Percentiles rank a stretch among this genome's conserved stretches.
These are phyloP conservation scores for Cardiosporidium cionae DNA, from an alignment of 169 alveolate genomes.

Conservation along the genomic window DNA sequence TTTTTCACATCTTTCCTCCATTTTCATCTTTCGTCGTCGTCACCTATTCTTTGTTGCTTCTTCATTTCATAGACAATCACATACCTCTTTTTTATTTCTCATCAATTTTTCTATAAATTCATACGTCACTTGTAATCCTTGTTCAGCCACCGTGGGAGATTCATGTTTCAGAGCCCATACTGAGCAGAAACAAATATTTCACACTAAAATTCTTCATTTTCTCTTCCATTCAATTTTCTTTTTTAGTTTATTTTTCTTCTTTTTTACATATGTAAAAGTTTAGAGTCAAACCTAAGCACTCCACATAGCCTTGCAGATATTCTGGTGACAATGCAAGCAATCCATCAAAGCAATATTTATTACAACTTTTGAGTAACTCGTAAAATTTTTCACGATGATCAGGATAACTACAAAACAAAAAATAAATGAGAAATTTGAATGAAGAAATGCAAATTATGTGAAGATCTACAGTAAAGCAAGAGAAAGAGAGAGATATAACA, in stretches of 20 bases:
- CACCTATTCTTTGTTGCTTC: too few relatives aligned
- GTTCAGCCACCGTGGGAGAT: conserved; percentile 60
- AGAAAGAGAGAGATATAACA: too few relatives aligned
- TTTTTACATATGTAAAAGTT: too few relatives aligned
- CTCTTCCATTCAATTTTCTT: too few relatives aligned
- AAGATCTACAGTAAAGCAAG: too few relatives aligned
- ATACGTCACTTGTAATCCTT: conserved; percentile 53
- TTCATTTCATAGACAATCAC: conserved; percentile 20
- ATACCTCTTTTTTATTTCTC: conserved; percentile 33
- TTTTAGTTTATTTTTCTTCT: too few relatives aligned
- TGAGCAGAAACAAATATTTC: not conserved
- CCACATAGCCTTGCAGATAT: conserved; percentile 50
- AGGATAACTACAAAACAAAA: conserved; percentile 42
- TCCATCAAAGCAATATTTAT: conserved; percentile 40
- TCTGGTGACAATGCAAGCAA: conserved; percentile 47
- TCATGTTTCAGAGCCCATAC: conserved; percentile 68
- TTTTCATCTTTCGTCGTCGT: too few relatives aligned
- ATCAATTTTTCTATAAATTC: conserved; percentile 36
- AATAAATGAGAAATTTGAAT: not conserved
- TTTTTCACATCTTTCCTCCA: too few relatives aligned
- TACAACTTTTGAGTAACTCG: conserved; percentile 47
- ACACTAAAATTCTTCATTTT: too few relatives aligned
- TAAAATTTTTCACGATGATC: conserved; percentile 66
- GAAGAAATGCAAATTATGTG: not conserved
- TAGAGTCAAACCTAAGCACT: conserved; percentile 46